These are phyloP conservation scores for Naganishia kalamii DNA, from an alignment of 768 basidiomycete genomes.

Conservation along the genomic window DNA sequence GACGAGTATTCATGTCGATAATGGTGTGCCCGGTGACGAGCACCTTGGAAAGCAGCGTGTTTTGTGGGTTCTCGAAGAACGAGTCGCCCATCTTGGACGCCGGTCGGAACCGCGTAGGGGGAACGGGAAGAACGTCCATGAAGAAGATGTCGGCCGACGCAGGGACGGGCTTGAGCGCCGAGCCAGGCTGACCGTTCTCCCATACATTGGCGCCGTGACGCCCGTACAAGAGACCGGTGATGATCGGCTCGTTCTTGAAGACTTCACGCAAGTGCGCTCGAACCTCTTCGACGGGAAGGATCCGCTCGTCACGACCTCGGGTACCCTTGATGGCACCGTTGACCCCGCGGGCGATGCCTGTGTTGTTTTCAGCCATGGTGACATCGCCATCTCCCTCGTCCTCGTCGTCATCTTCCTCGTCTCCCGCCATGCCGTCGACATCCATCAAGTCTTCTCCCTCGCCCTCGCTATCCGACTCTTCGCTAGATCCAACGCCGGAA, in stretches of 20 bases:
- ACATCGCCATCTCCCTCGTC: conserved; percentile 45
- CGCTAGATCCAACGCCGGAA: conserved; percentile 49
- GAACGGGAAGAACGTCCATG: conserved; percentile 80
- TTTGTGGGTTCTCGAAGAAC: conserved; percentile 93
- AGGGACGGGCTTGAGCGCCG: conserved; percentile 49
- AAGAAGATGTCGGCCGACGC: conserved; percentile 87
- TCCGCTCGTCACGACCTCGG: conserved; percentile 80
- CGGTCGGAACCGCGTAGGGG: conserved; percentile 93
- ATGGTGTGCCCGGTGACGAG: conserved; percentile 68
- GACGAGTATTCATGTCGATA: conserved; percentile 60
- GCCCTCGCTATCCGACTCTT: conserved; percentile 38
- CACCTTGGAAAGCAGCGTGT: conserved; percentile 75
- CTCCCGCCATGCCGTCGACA: conserved; percentile 33
- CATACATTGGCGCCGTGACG: conserved; percentile 65
- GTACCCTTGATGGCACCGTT: conserved; percentile 69
- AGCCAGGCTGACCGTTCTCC: conserved; percentile 12
- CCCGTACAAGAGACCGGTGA: conserved; percentile 83
- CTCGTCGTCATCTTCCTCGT: conserved; percentile 53
- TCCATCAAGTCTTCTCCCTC: conserved; percentile 43
- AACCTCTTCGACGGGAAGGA: conserved; percentile 84
- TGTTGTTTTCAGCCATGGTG: conserved; percentile 37
- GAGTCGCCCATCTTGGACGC: conserved; percentile 84
- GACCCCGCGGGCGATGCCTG: conserved; percentile 60
- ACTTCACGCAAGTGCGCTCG: conserved; percentile 85
- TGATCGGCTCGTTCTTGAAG: conserved; percentile 71